These are phyloP conservation scores for Colletotrichum falcatum DNA, from an alignment of 2,329 filamentous ascomycete genomes.

Conservation along the genomic window DNA sequence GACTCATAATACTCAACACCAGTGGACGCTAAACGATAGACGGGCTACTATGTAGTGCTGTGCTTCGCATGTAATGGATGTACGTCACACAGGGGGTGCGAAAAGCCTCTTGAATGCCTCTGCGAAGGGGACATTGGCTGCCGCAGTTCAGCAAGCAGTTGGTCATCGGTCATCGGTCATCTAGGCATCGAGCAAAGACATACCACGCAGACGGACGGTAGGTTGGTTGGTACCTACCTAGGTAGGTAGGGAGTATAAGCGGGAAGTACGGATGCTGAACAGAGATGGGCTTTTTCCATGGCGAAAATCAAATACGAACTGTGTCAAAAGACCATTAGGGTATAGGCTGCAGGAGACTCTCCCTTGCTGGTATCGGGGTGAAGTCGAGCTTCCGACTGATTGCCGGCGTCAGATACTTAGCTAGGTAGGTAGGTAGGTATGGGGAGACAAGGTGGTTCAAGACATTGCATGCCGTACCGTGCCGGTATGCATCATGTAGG, in stretches of 20 bases:
- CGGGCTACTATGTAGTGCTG: not conserved
- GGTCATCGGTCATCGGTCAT: not conserved
- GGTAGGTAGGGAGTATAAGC: too few relatives aligned
- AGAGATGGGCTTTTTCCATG: not conserved
- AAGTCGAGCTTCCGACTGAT: not conserved
- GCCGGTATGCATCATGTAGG: not conserved
- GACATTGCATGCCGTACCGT: slow-evolving; percentile 4
- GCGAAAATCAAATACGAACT: not conserved
- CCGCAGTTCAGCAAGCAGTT: not conserved
- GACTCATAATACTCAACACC: not conserved
- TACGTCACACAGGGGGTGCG: not conserved
- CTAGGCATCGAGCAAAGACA: not conserved
- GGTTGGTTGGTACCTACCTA: too few relatives aligned
- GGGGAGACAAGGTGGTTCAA: not conserved
- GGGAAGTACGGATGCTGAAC: not conserved
- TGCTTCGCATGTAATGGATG: not conserved
- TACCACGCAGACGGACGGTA: too few relatives aligned
- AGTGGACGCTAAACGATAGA: not conserved
- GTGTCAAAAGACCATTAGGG: not conserved
- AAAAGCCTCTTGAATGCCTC: not conserved
- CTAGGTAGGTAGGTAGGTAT: not conserved
- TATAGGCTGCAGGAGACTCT: not conserved
- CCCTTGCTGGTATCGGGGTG: not conserved
- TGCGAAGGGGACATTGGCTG: not conserved
- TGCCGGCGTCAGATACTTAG: not conserved